A percentile compares a stretch with the other conserved stretches of the same genome.
Conservation (phyloP, 2,329 filamentous ascomycete genomes). For the Lecanosticta acicola region DNA sequence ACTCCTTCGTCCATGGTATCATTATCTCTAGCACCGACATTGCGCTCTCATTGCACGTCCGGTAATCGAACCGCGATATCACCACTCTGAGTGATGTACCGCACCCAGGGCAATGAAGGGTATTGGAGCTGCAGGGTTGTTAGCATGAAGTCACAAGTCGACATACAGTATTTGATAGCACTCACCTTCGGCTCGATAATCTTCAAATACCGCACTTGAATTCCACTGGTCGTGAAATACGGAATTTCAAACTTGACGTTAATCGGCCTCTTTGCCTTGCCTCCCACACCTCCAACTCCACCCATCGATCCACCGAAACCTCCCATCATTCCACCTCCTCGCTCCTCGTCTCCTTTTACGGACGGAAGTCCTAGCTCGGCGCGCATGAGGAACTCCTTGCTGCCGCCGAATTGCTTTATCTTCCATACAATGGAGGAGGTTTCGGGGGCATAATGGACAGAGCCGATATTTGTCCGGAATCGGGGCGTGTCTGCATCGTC, state of each 20-base stretch:
- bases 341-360: conserved; percentile 86
- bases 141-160: conserved; percentile 1
- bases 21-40: no score
- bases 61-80: conserved; percentile 93
- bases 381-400: conserved; percentile 97
- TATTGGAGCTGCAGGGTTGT: conserved; percentile 77
- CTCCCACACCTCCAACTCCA: conserved; percentile 76
- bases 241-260: conserved; percentile 99
- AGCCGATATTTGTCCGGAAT: conserved; percentile 95
- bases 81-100: conserved; percentile 96
- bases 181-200: conserved; percentile 97
- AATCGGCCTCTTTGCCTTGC: conserved; percentile 95
- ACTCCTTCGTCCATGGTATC: background rate
- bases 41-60: conserved; percentile 53
- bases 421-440: conserved; percentile 99
- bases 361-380: conserved; percentile 91
- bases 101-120: conserved; percentile 91
- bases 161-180: background rate
- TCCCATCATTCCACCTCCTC: conserved; percentile 90
- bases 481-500: conserved; percentile 94
- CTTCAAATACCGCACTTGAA: conserved; percentile 96
- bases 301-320: conserved; percentile 95
- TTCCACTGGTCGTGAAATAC: conserved; percentile 99
- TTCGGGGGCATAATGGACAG: conserved; percentile 94
- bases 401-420: conserved; percentile 99